Percentiles rank a stretch among this genome's conserved stretches.
Evolutionary conservation across 345 rosid species (phyloP).

Genomic region (Eutrema yunnanense): DNA sequence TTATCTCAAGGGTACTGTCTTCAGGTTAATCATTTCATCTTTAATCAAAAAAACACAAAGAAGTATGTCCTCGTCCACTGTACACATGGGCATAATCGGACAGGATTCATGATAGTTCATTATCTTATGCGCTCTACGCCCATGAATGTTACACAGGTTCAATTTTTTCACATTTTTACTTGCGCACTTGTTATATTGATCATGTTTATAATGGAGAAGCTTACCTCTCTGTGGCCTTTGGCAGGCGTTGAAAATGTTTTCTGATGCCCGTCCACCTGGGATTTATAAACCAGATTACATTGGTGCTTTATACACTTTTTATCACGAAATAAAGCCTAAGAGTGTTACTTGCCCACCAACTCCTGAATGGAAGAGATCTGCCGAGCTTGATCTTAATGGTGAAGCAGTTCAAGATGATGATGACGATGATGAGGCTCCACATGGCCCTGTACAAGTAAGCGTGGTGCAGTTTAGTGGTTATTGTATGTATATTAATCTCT

Average conservation of each 20-base stretch:
- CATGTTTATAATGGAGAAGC: background rate
- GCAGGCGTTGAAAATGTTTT: slow-evolving; percentile 71
- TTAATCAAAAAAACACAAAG: slow-evolving; percentile 58
- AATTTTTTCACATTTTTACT: background rate
- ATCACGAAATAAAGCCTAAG: slow-evolving; percentile 82
- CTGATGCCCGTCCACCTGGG: slow-evolving; percentile 95
- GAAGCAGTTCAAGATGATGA: slow-evolving; percentile 44
- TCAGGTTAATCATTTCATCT: slow-evolving; percentile 67
- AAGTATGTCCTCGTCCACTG: slow-evolving; percentile 86
- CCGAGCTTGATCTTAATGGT: slow-evolving; percentile 90
- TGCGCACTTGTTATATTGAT: background rate
- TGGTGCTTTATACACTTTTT: slow-evolving; percentile 65
- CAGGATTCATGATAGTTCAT: slow-evolving; percentile 93
- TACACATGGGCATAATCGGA: slow-evolving; percentile 97
- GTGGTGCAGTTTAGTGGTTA: background rate
- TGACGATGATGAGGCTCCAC: slow-evolving; percentile 15
- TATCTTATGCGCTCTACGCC: slow-evolving; percentile 76
- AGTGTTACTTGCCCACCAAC: slow-evolving; percentile 63
- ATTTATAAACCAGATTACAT: slow-evolving; percentile 88
- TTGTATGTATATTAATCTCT: background rate
- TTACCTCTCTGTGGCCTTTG: slow-evolving; percentile 11
- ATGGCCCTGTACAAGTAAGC: slow-evolving; percentile 19
- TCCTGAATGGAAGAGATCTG: slow-evolving; percentile 93
- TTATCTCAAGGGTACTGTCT: slow-evolving; percentile 10
- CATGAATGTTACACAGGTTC: slow-evolving; percentile 73